Evolutionary conservation across 306 rosid genomes (phyloP), one percentile per base, ranked within the genome.

Genomic region (Trichosanthes cucumerina): DNA sequence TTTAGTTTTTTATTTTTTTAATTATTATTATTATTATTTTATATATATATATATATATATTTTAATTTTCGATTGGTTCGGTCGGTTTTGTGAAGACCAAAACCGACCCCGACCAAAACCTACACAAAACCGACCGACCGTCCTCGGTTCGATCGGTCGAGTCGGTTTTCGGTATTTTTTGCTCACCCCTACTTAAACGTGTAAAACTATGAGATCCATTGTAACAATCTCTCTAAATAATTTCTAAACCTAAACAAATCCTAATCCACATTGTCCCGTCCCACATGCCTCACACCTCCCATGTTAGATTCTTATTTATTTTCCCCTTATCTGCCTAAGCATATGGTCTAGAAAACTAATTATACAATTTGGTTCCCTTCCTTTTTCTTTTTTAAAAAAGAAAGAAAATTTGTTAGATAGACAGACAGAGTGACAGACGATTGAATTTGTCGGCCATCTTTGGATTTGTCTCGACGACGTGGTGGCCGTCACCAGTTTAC

Each of bases 391-490:
- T 6, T 26, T 58, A 3, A 54, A 54, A 59, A 26, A 8, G 13
- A 12, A 2, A 24, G 13, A 12, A 2, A 24, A 58, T 9, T 60
- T 28, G 75, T n/a, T 69, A 10, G 38, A 59, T 23, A 16, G 44
- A 64, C 13, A 6, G 44, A 77, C 70, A 39, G 57, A 66, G 70
- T 52, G 81, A 84, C 79, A 84, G 84, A 28, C 80, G 91, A 90
- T 87, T 88, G 91, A 85, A 77, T 88, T 57, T 93, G 97, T 93
- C 97, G 96, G 97, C 96, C 96, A 91, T 79, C 80, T 83, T 91
- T 86, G 89, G 86, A 86, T 80, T 88, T 86, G 84, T 86, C 86
- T 87, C 38, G 34, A 59, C 69, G 69, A 91, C 93, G 98, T 91
- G 98, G 92, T 95, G 93, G 92, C 92, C 83, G 79, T 82, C 64